phyloP scores from a whole-genome alignment of 106 monocot genomes.

The Dioscorea alata region DNA sequence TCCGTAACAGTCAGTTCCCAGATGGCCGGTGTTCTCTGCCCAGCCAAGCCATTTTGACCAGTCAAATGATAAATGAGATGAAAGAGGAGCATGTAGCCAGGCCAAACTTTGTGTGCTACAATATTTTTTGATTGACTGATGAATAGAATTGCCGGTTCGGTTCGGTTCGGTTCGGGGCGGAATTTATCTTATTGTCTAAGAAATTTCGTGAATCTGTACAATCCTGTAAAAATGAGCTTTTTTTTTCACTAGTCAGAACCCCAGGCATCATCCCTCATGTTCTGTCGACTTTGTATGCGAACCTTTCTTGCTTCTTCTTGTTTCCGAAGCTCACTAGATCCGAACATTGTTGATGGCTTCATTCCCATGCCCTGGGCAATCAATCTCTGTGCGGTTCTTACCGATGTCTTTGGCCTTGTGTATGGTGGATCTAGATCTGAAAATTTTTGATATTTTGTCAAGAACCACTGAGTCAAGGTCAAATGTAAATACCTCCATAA shows the following conservation, averaged over 20 bases:
- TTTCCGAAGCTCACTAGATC: slow-evolving; percentile 50
- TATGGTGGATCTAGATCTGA: slow-evolving; percentile 83
- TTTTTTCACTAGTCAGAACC: slow-evolving; percentile 36
- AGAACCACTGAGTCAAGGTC: slow-evolving; percentile 1
- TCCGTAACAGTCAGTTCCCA: too few relatives aligned
- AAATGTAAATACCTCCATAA: background rate
- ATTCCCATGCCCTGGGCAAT: slow-evolving; percentile 86
- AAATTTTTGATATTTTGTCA: background rate
- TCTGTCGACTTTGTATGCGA: slow-evolving; percentile 49
- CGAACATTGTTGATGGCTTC: slow-evolving; percentile 28
- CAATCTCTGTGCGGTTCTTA: slow-evolving; percentile 73
- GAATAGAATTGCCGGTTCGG: too few relatives aligned
- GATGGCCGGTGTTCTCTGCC: too few relatives aligned
- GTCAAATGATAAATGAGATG: too few relatives aligned
- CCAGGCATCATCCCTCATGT: slow-evolving; percentile 79
- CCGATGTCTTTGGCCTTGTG: slow-evolving; percentile 81
- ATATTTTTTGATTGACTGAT: too few relatives aligned
- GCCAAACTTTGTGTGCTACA: too few relatives aligned
- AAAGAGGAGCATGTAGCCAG: too few relatives aligned
- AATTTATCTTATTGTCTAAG: too few relatives aligned
- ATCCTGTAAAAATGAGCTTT: too few relatives aligned
- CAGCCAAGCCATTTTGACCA: too few relatives aligned
- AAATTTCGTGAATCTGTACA: too few relatives aligned
- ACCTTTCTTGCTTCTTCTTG: slow-evolving; percentile 76
- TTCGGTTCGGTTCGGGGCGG: too few relatives aligned